Conservation (phyloP, 768 basidiomycete genomes). For the Lepiota brunneoincarnata region DNA sequence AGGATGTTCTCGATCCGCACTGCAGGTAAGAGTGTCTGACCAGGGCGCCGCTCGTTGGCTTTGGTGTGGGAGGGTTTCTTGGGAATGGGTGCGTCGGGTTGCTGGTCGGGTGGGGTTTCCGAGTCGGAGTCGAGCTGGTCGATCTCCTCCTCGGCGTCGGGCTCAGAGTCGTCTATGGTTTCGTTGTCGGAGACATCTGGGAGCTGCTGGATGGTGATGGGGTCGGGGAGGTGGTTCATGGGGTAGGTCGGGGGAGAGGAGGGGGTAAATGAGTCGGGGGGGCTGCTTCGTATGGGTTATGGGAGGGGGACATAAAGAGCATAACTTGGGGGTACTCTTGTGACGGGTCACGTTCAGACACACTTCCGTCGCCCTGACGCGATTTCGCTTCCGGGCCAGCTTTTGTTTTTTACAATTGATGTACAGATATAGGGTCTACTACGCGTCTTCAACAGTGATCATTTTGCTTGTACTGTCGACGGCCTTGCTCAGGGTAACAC, state of each 20-base stretch:
- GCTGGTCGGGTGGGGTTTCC: slow-evolving; percentile 37
- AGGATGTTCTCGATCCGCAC: slow-evolving; percentile 72
- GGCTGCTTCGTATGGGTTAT: not conserved
- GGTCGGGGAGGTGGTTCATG: not conserved
- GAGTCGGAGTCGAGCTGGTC: slow-evolving; percentile 65
- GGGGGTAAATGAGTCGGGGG: not conserved
- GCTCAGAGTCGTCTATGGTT: slow-evolving; percentile 39
- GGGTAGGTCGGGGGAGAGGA: slow-evolving; percentile 1
- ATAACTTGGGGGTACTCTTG: too few relatives aligned
- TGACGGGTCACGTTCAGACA: slow-evolving; percentile 11
- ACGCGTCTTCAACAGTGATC: slow-evolving; percentile 35
- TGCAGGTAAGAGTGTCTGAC: slow-evolving; percentile 66
- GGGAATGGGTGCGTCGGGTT: slow-evolving; percentile 18
- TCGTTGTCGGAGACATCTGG: slow-evolving; percentile 16
- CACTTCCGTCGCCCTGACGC: not conserved
- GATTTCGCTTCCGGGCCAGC: not conserved
- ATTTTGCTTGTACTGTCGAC: slow-evolving; percentile 55
- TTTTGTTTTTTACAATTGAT: not conserved
- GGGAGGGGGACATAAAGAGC: not conserved
- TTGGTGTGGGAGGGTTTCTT: slow-evolving; percentile 24
- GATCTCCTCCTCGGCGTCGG: slow-evolving; percentile 61
- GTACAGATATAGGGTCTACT: not conserved
- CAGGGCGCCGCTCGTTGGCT: slow-evolving; percentile 48
- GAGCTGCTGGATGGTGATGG: slow-evolving; percentile 7
- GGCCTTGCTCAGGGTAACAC: slow-evolving; percentile 55